These are phyloP conservation scores for Pseudogymnoascus sp. DNA, from an alignment of 2,329 filamentous ascomycete species.

Conservation along the genomic window DNA sequence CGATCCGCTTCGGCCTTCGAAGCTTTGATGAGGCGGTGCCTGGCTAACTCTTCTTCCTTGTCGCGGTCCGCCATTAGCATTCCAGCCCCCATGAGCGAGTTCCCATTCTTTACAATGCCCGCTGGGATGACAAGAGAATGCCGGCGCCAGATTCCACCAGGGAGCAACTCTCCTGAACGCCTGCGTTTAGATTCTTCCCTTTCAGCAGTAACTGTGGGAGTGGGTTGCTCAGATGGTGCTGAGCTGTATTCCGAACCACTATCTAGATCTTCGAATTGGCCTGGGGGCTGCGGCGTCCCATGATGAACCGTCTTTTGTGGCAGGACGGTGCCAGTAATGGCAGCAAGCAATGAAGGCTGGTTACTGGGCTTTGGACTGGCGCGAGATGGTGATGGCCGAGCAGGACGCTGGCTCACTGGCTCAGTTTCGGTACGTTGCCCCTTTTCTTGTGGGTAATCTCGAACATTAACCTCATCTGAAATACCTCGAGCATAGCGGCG, in stretches of 20 bases:
- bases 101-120: not conserved
- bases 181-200: not conserved
- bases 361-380: not conserved
- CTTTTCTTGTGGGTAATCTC: not conserved
- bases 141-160: slow-evolving; percentile 2
- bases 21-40: not conserved
- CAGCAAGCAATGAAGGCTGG: not conserved
- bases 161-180: not conserved
- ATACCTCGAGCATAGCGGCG: not conserved
- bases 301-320: not conserved
- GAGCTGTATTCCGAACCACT: not conserved
- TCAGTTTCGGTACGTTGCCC: not conserved
- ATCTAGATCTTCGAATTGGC: not conserved
- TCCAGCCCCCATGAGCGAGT: not conserved
- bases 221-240: not conserved
- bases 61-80: not conserved
- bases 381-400: not conserved
- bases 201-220: not conserved
- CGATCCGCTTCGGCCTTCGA: not conserved
- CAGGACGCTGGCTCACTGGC: not conserved
- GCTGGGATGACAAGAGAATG: slow-evolving; percentile 4
- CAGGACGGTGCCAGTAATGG: slow-evolving; percentile 2
- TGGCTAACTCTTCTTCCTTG: not conserved
- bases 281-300: not conserved
- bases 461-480: not conserved